phyloP scores from a whole-genome alignment of 169 alveolate genomes.

The Perkinsus marinus region DNA sequence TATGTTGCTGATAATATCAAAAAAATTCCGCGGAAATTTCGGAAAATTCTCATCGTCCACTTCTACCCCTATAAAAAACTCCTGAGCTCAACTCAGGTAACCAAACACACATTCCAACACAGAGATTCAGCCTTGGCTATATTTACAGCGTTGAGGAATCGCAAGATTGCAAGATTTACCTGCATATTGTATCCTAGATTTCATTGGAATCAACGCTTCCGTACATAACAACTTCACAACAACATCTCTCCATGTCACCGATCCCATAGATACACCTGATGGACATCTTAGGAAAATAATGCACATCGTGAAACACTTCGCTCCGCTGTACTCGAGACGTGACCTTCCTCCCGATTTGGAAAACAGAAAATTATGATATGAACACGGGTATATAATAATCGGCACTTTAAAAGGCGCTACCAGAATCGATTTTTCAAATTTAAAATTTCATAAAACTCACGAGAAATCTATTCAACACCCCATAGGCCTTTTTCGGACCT shows the following conservation, averaged over 20 bases:
- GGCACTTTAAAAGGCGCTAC: too few species aligned
- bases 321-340: neutral
- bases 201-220: slow-evolving; percentile 28
- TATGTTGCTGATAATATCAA: too few species aligned
- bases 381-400: too few species aligned
- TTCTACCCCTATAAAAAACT: too few species aligned
- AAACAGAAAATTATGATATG: neutral
- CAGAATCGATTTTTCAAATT: neutral
- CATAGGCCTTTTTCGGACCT: neutral
- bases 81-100: too few species aligned
- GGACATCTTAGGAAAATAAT: neutral
- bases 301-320: too few species aligned
- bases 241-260: slow-evolving; percentile 28
- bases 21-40: too few species aligned
- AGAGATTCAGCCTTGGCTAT: too few species aligned
- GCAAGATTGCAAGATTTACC: neutral
- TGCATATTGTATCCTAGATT: neutral
- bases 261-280: neutral
- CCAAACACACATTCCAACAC: too few species aligned
- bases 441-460: neutral
- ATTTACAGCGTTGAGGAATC: neutral
- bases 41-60: too few species aligned
- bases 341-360: neutral
- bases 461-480: neutral
- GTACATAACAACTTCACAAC: slow-evolving; percentile 28